Base-by-base conservation (phyloP, 202 grass and related monocot genomes). In the Thinopyrum obtusiflorum region DNA sequence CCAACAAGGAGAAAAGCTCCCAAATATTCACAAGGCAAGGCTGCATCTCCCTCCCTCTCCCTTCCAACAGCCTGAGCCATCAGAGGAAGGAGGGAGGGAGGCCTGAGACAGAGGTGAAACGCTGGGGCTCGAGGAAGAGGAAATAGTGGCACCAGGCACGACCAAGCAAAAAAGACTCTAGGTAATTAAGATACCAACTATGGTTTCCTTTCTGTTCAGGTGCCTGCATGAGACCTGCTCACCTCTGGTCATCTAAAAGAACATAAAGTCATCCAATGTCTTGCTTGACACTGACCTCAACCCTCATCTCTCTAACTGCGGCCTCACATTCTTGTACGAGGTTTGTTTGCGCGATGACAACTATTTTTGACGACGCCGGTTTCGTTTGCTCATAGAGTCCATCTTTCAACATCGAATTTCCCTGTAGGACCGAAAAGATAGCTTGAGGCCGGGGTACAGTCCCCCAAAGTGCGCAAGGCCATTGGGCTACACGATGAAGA, bases 201-300 rank as follows among this genome's bases (percentile, higher is more conserved):
- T 17, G 11, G 9, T 24, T 49, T 44, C 53, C 4, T 64, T 35
- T 63, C 21, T 23, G 26, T 87, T 82, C 84, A 99, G 97, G 80
- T 97, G 94, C 85, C 87, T 99, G 79, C 97, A 99, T 93, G 97
- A 91, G 35, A 87, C 84, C 75, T 97, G 93, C 42, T 94, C 90
- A 29, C 97, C 97, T 65, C 76, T 90, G 51, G 77, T 92, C 68
- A 88, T 91, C 78, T 93, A 99, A 80, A 96, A 96, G 82, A 96
- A 94, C 87, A 88, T 99, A 84, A 99, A 94, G 74, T 93, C 93
- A 40, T 91, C 93, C 2, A 99, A 93, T 72, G 93, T 99, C 61
- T 86, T 99, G 77, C 93, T 99, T 25, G 97, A 99, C 81, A 80
- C 80, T 61, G 92, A 97, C 72, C 92, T 99, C 76, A 97, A 99